phyloP scores from a whole-genome alignment of 2,329 filamentous ascomycete genomes.

The Ascosphaera apis region DNA sequence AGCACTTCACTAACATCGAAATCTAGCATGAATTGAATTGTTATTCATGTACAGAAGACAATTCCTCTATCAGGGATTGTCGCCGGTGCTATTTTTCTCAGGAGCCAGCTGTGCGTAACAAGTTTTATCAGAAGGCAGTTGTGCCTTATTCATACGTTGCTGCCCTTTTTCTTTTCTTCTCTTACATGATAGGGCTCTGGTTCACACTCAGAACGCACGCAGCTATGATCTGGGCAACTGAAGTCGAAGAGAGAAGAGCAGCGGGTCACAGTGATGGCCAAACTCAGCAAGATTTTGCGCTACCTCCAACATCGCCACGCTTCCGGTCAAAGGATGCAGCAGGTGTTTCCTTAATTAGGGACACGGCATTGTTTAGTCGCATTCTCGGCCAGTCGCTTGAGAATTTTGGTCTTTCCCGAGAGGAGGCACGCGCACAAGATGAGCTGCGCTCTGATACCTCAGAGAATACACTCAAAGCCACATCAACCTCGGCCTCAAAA shows the following conservation, averaged over 20 bases:
- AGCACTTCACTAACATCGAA: neutral
- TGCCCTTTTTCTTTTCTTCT: slow-evolving; percentile 65
- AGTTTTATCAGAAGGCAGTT: slow-evolving; percentile 77
- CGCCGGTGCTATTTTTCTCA: slow-evolving; percentile 89
- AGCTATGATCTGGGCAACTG: slow-evolving; percentile 86
- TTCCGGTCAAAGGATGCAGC: slow-evolving; percentile 4
- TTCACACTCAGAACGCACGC: slow-evolving; percentile 93
- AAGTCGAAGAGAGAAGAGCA: slow-evolving; percentile 49
- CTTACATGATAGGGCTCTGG: slow-evolving; percentile 80
- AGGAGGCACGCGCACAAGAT: slow-evolving; percentile 6
- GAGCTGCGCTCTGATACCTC: slow-evolving; percentile 19
- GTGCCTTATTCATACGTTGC: slow-evolving; percentile 84
- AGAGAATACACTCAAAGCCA: slow-evolving; percentile 3
- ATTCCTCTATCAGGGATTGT: slow-evolving; percentile 41
- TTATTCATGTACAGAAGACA: slow-evolving; percentile 30
- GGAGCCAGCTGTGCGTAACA: slow-evolving; percentile 56
- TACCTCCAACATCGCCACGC: neutral
- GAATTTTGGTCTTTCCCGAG: slow-evolving; percentile 44
- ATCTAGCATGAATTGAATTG: slow-evolving; percentile 71
- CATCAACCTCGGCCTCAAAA: neutral
- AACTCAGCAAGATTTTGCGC: neutral
- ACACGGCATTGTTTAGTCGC: slow-evolving; percentile 76
- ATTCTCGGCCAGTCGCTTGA: slow-evolving; percentile 78
- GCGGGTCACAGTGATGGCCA: neutral
- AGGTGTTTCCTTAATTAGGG: slow-evolving; percentile 23